These are phyloP conservation scores for Balansia obtecta DNA, from an alignment of 2,329 filamentous ascomycete genomes.

Conservation along the genomic window DNA sequence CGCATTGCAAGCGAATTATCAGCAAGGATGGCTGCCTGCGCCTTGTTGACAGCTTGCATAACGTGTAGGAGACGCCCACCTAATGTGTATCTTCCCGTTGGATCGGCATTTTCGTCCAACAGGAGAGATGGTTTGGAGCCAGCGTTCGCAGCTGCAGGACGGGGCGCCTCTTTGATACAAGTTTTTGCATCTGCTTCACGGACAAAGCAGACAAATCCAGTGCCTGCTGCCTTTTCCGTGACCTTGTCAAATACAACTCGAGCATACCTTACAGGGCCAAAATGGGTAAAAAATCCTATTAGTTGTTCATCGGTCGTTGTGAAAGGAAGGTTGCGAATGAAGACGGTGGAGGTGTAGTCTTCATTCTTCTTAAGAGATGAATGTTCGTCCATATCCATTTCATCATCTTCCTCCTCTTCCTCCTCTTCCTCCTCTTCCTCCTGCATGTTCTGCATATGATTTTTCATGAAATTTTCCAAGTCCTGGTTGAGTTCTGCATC, in stretches of 20 bases:
- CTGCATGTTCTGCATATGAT: conserved; percentile 43
- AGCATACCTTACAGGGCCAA: conserved; percentile 82
- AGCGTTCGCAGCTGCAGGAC: conserved; percentile 31
- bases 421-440: conserved; percentile 45
- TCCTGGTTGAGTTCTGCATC: conserved; percentile 31
- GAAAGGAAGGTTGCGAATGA: conserved; percentile 90
- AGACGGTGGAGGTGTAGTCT: conserved; percentile 67
- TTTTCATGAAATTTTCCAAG: conserved; percentile 45
- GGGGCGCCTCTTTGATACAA: conserved; percentile 68
- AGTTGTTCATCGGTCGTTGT: conserved; percentile 72
- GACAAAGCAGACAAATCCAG: conserved; percentile 90
- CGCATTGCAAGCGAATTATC: conserved; percentile 51
- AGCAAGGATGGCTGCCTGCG: conserved; percentile 64
- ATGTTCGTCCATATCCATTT: conserved; percentile 22
- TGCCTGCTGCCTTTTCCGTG: conserved; percentile 80
- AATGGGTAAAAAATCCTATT: conserved; percentile 74
- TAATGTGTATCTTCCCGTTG: conserved; percentile 75
- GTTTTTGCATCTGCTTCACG: conserved; percentile 59
- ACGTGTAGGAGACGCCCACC: conserved; percentile 81
- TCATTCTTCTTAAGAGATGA: conserved; percentile 24
- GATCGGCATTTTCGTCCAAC: conserved; percentile 73
- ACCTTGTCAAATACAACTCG: conserved; percentile 78
- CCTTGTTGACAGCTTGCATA: conserved; percentile 71
- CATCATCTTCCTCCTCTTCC: conserved; percentile 37
- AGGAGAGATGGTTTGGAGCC: conserved; percentile 67